Evolutionary conservation across 306 rosid genomes (phyloP), one percentile per base, ranked within the genome.

Genomic region (Albizia julibrissin): DNA sequence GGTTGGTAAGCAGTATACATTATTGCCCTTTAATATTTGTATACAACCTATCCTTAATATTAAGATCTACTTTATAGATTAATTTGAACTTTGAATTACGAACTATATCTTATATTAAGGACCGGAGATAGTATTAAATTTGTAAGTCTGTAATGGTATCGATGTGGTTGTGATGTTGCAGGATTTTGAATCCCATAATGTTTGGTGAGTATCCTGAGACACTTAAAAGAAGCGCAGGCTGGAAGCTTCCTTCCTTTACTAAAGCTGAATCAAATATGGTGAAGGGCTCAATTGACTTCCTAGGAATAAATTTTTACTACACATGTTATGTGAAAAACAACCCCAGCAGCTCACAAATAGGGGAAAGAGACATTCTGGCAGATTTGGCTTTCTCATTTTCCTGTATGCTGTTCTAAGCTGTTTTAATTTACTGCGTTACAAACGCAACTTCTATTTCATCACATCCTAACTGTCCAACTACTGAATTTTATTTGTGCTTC

Each of bases 101-200:
- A 34, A 34, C 39, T 34, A 34, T 0, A 5, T 34, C 7, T 34
- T 34, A 34, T 34, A 5, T 34, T 5, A 34, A 34, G 1, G 6
- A 34, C 1, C 7, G 6, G 39, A 34, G 6, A 34, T 34, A 34
- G 0, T 40, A 18, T 27, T 65, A 27, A 31, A 14, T 59, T 22
- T 59, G 4, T 65, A 64, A 29, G 16, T 29, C 1, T 65, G 10
- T 7, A 5, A 65, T 8, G 24, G 44, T 39, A 16, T 66, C 3
- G 5, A 4, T 1, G 31, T 6, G 37, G 43, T 18, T 18, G 14
- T 34, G 50, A 39, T 39, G 73, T 66, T 79, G 49, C 72, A 93
- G 97, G 98, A 12, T 87, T 75, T 65, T 93, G 21, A 76, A 89
- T 81, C 97, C 98, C 50, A 52, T 93, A 40, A 83, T 70, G 80